phyloP scores from a whole-genome alignment of 2,329 filamentous ascomycete genomes.

The Paecilomyces niveus region DNA sequence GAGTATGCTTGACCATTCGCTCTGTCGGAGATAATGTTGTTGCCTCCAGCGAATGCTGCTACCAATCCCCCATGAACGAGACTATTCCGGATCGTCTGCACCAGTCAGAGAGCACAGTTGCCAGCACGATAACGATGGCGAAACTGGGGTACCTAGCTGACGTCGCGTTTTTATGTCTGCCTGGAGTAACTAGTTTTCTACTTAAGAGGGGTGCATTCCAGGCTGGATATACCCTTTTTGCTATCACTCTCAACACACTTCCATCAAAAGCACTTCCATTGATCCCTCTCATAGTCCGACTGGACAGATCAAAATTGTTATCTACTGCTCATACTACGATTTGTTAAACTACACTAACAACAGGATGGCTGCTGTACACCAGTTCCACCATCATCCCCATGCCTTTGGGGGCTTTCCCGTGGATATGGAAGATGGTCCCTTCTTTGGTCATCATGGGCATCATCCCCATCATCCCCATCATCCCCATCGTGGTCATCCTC shows the following conservation, averaged over 20 bases:
- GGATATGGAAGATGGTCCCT: slow-evolving; percentile 43
- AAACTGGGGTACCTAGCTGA: neutral
- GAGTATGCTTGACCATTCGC: neutral
- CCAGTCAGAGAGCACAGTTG: neutral
- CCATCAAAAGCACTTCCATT: neutral
- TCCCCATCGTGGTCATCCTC: neutral
- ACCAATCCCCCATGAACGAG: neutral
- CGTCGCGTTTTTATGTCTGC: neutral
- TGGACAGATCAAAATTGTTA: neutral
- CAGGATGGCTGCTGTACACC: slow-evolving; percentile 46
- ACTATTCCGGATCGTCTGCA: neutral
- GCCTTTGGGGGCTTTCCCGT: slow-evolving; percentile 53
- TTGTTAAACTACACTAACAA: slow-evolving; percentile 11
- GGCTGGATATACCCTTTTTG: neutral
- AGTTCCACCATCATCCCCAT: slow-evolving; percentile 44
- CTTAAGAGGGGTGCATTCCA: neutral
- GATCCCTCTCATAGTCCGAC: neutral
- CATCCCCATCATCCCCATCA: slow-evolving; percentile 1
- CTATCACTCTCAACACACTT: neutral
- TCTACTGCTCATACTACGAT: neutral
- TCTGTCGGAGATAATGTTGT: neutral
- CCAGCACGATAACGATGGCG: neutral
- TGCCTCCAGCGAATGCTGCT: neutral
- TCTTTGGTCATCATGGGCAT: slow-evolving; percentile 29
- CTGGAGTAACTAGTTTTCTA: neutral